Conservation (phyloP, 2,329 filamentous ascomycete species). For the Calonectria pseudoturangicola region DNA sequence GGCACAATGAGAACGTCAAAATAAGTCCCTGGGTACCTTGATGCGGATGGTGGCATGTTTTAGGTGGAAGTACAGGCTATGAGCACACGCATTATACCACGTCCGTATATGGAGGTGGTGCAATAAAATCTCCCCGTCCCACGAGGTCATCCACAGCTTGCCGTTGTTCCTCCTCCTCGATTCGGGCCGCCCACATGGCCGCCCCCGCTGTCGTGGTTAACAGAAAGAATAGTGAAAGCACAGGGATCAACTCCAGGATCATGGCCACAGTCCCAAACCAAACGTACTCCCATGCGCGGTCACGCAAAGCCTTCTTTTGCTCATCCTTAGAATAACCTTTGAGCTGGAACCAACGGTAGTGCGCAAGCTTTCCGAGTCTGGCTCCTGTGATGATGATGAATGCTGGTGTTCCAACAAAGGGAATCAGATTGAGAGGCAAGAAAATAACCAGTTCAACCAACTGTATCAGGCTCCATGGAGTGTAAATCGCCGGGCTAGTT, state of each 20-base stretch:
- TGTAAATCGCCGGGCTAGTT: constrained; percentile 84
- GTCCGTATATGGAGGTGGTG: constrained; percentile 57
- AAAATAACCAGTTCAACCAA: constrained; percentile 88
- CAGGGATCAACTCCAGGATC: constrained; percentile 89
- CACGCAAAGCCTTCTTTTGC: constrained; percentile 80
- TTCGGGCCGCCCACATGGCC: constrained; percentile 87
- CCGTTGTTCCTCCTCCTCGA: constrained; percentile 76
- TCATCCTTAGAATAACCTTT: constrained; percentile 84
- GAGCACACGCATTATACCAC: constrained; percentile 32
- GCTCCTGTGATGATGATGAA: constrained; percentile 94
- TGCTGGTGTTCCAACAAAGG: constrained; percentile 86
- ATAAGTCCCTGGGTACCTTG: neutral
- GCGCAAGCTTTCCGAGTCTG: constrained; percentile 89
- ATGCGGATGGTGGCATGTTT: neutral
- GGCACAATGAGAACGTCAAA: neutral
- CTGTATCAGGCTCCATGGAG: constrained; percentile 93
- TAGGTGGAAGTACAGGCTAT: neutral
- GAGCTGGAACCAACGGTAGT: constrained; percentile 93
- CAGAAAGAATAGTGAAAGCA: constrained; percentile 95
- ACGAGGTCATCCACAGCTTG: constrained; percentile 37
- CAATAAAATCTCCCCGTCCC: constrained; percentile 43
- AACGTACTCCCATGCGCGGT: constrained; percentile 86
- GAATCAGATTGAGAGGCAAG: constrained; percentile 90
- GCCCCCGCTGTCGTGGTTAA: constrained; percentile 90
- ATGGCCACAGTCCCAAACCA: constrained; percentile 95